Conservation (phyloP, 495 filamentous ascomycete genomes). For the Penicillium pancosmium region DNA sequence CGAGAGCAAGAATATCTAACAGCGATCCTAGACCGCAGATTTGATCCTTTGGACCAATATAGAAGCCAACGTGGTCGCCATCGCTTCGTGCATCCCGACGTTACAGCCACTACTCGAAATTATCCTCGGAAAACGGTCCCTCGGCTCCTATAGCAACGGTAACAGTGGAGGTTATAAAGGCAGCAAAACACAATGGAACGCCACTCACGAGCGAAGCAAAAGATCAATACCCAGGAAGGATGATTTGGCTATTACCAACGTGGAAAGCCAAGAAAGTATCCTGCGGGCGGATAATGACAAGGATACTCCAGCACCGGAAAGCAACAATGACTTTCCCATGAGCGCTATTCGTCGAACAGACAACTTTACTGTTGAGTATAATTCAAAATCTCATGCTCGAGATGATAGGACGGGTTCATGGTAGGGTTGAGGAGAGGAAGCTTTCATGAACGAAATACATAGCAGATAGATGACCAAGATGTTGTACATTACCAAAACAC, state of each 20-base stretch:
- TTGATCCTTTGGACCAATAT: slow-evolving; percentile 24
- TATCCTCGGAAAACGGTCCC: slow-evolving; percentile 33
- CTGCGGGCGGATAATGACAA: slow-evolving; percentile 11
- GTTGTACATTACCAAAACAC: no score
- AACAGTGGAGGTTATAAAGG: not conserved
- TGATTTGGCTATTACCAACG: slow-evolving; percentile 27
- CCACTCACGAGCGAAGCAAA: slow-evolving; percentile 19
- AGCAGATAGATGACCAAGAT: no score
- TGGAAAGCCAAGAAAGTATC: slow-evolving; percentile 39
- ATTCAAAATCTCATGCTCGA: slow-evolving; percentile 1
- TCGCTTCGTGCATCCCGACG: slow-evolving; percentile 47
- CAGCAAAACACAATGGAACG: not conserved
- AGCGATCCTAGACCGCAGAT: not conserved
- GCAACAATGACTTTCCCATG: slow-evolving; percentile 11
- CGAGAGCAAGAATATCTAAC: not conserved
- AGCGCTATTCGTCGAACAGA: slow-evolving; percentile 35
- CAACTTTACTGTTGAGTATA: slow-evolving; percentile 34
- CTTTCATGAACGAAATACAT: no score
- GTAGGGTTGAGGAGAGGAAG: not conserved
- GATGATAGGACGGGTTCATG: not conserved
- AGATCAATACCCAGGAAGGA: slow-evolving; percentile 18
- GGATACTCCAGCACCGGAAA: not conserved
- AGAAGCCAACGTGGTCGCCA: slow-evolving; percentile 45
- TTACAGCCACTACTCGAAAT: slow-evolving; percentile 44
- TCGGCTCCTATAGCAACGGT: slow-evolving; percentile 28